phyloP scores from a whole-genome alignment of 257 asterid genomes.

The Scutellaria galericulata region DNA sequence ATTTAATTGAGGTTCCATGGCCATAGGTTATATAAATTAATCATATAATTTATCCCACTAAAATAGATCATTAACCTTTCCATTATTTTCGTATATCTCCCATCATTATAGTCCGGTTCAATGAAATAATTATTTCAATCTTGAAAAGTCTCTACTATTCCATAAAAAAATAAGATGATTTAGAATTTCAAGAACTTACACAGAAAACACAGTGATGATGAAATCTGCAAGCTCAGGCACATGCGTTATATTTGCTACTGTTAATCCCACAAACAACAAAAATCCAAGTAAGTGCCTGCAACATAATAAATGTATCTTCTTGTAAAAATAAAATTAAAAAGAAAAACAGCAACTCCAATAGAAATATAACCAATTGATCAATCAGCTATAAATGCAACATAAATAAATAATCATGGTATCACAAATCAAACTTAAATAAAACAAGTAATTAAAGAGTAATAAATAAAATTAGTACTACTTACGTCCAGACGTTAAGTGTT shows the following conservation, averaged over 20 bases:
- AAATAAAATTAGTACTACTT: constrained; percentile 40
- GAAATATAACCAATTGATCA: background rate
- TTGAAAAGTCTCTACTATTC: no score
- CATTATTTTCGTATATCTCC: no score
- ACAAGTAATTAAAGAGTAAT: background rate
- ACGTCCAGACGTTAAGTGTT: constrained; percentile 98
- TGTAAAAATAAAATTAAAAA: background rate
- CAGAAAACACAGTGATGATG: constrained; percentile 60
- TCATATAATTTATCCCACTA: no score
- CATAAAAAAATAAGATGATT: background rate
- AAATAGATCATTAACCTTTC: no score
- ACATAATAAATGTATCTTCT: background rate
- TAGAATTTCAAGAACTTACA: constrained; percentile 42
- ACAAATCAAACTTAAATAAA: background rate
- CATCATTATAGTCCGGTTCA: no score
- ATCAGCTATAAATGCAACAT: background rate
- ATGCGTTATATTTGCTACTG: constrained; percentile 56
- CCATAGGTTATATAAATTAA: no score
- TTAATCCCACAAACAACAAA: constrained; percentile 65
- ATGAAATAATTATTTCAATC: no score
- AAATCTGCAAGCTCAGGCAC: constrained; percentile 73
- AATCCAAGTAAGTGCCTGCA: constrained; percentile 92
- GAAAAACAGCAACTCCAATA: no score
- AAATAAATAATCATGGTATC: background rate
- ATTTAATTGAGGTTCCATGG: no score